Conservation (phyloP, 768 basidiomycete genomes). For the Boletus vermiculosoides region DNA sequence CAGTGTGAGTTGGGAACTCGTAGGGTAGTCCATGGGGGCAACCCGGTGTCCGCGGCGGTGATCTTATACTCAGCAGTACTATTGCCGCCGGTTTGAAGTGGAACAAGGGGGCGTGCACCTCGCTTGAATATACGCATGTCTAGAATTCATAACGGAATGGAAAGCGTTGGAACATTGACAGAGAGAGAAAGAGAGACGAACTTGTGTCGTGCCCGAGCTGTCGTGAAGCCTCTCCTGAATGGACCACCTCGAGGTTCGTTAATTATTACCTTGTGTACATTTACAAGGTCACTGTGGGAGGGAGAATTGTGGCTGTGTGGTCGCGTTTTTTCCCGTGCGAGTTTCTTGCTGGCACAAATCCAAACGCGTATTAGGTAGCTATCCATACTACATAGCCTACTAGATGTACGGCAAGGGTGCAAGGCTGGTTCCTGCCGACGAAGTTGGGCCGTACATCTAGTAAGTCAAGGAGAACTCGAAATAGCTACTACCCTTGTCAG, state of each 20-base stretch:
- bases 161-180: too few species aligned
- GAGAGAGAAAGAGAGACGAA: not conserved
- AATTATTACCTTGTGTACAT: not conserved
- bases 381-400: too few species aligned
- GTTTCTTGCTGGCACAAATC: too few species aligned
- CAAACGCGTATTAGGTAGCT: not conserved
- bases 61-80: not conserved
- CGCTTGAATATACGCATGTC: not conserved
- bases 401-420: too few species aligned
- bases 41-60: too few species aligned
- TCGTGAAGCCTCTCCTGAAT: not conserved
- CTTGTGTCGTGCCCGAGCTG: not conserved
- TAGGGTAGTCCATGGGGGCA: not conserved
- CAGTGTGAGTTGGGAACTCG: slow-evolving; percentile 22
- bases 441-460: too few species aligned
- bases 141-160: not conserved
- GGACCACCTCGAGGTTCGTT: too few species aligned
- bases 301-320: too few species aligned
- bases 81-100: not conserved
- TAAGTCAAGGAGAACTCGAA: not conserved
- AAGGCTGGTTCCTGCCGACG: too few species aligned
- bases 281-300: too few species aligned
- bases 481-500: not conserved
- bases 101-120: not conserved
- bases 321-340: too few species aligned